Percentiles rank a stretch among this genome's conserved stretches.
Evolutionary conservation across 768 basidiomycete genomes (phyloP).

Genomic region (Tubosaeta brunneosetosa): DNA sequence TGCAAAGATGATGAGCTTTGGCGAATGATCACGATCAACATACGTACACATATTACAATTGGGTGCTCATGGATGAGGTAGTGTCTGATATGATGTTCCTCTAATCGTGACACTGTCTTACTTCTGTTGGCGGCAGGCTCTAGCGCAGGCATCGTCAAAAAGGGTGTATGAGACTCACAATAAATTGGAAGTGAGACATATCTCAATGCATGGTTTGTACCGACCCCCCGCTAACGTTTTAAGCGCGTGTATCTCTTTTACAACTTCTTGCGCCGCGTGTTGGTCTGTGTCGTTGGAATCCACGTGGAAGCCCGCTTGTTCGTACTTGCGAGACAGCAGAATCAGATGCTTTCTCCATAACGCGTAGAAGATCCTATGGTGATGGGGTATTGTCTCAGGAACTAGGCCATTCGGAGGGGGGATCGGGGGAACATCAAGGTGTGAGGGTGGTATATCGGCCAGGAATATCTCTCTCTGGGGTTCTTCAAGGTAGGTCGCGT

Average conservation of each 20-base stretch:
- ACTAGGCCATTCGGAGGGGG: conserved; percentile 15
- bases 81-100: conserved; percentile 68
- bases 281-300: conserved; percentile 12
- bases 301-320: conserved; percentile 13
- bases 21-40: not conserved
- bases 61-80: conserved; percentile 64
- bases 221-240: conserved; percentile 11
- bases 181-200: conserved; percentile 78
- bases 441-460: conserved; percentile 21
- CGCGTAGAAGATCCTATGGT: conserved; percentile 21
- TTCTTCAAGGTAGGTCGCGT: conserved; percentile 74
- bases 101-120: conserved; percentile 62
- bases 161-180: conserved; percentile 42
- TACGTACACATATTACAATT: conserved; percentile 67
- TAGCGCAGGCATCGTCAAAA: not conserved
- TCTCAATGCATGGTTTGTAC: conserved; percentile 63
- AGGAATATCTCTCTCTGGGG: conserved; percentile 50
- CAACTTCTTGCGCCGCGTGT: conserved; percentile 19
- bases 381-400: conserved; percentile 20
- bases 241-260: conserved; percentile 19
- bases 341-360: conserved; percentile 22
- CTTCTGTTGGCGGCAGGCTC: conserved; percentile 37
- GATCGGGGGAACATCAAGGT: conserved; percentile 14
- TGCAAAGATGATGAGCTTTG: conserved; percentile 24
- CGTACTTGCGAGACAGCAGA: conserved; percentile 16